Evolutionary conservation across 148 eudicot species (phyloP), one percentile per base, ranked within the genome.

Genomic region (Nepenthes mirabilis): DNA sequence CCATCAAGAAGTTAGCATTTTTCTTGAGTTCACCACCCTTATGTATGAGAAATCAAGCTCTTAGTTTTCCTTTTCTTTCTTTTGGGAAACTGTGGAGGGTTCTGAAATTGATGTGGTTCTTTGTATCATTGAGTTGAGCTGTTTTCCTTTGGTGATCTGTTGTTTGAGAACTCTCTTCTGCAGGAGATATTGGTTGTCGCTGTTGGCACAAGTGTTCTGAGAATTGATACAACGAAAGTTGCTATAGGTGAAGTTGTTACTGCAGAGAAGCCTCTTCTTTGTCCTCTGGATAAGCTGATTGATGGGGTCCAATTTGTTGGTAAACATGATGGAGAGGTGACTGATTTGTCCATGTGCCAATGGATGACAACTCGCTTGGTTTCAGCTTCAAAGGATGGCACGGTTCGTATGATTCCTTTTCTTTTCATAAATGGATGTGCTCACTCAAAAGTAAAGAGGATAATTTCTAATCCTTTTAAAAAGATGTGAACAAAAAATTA

Each of bases 301-400:
- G 85, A 94, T 65, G 99, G 99, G 65, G 73, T 94, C 58, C 97
- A 89, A 62, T 74, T 84, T 67, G 87, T 93, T 75, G 99, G 99
- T 64, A 86, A 82, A 60, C 99, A 94, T 68, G 99, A 86, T 58
- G 97, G 90, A 43, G 95, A 89, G 60, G 91, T 94, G 71, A 89
- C 97, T 14, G 99, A 89, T 75, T 68, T 94, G 66, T 94, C 99
- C 33, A 94, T 94, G 99, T 94, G 95, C 73, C 99, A 94, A 61
- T 94, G 97, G 99, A 94, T 94, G 99, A 89, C 97, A 36, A 84
- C 99, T 13, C 97, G 97, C 59, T 77, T 94, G 72, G 99, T 87
- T 63, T 86, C 99, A 56, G 91, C 91, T 53, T 89, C 99, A 49
- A 80, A 76, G 43, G 99, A 94, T 81, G 99, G 99, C 75, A 94